These are phyloP conservation scores for Colletotrichum agaves DNA, from an alignment of 2,329 filamentous ascomycete genomes.

Conservation along the genomic window DNA sequence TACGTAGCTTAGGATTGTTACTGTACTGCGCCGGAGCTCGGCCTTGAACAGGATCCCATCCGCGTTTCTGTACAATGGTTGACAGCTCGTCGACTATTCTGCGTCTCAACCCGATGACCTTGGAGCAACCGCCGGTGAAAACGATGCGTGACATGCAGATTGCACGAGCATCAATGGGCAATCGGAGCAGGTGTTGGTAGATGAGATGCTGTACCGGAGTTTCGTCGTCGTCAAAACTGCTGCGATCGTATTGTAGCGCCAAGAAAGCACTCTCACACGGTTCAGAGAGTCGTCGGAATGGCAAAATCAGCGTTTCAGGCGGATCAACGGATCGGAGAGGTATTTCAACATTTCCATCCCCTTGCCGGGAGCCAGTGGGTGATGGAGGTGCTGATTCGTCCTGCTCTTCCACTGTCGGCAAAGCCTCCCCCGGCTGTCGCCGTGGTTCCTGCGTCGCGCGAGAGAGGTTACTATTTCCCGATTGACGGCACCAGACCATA, in stretches of 20 bases:
- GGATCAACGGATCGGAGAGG: constrained; percentile 59
- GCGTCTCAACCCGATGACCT: constrained; percentile 81
- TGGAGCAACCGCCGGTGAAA: constrained; percentile 83
- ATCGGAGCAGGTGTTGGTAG: constrained; percentile 77
- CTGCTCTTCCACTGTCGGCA: constrained; percentile 67
- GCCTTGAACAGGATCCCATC: constrained; percentile 82
- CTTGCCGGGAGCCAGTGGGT: constrained; percentile 38
- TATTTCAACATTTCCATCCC: constrained; percentile 51
- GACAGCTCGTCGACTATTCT: constrained; percentile 82
- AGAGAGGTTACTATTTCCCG: background rate
- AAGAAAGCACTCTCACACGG: constrained; percentile 83
- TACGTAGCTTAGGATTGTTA: constrained; percentile 56
- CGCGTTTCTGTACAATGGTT: constrained; percentile 71
- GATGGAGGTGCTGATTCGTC: constrained; percentile 53
- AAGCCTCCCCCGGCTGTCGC: constrained; percentile 47
- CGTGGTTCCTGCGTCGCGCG: constrained; percentile 8
- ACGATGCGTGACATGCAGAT: constrained; percentile 90
- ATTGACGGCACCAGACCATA: constrained; percentile 77
- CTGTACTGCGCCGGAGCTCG: constrained; percentile 70
- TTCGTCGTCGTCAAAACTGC: constrained; percentile 86
- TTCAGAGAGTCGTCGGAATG: constrained; percentile 76
- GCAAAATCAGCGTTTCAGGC: constrained; percentile 66
- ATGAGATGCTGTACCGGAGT: constrained; percentile 80
- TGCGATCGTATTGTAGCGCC: constrained; percentile 59
- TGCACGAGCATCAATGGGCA: constrained; percentile 85